These are phyloP conservation scores for Berkeleyomyces basicola DNA, from an alignment of 2,329 filamentous ascomycete genomes.

Conservation along the genomic window DNA sequence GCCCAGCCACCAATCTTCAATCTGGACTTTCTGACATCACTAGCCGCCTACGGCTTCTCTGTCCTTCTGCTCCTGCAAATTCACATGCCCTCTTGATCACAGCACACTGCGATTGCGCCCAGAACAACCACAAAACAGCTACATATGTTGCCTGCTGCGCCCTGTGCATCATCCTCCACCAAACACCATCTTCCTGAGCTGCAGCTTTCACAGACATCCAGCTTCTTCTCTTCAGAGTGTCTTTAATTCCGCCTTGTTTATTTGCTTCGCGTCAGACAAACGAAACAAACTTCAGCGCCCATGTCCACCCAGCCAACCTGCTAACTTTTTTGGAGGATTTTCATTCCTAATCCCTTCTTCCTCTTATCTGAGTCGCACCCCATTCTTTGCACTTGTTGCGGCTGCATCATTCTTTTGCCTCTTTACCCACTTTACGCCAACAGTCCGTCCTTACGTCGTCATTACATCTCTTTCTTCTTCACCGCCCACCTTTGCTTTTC, in stretches of 20 bases:
- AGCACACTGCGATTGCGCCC: neutral
- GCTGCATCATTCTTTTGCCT: neutral
- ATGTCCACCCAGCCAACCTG: neutral
- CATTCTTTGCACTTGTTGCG: neutral
- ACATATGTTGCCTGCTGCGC: neutral
- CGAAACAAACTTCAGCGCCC: neutral
- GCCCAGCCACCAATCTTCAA: neutral
- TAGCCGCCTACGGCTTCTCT: neutral
- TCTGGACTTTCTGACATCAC: constrained; percentile 2
- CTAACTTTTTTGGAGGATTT: neutral
- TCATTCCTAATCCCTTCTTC: neutral
- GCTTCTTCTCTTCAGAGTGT: neutral
- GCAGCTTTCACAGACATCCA: neutral
- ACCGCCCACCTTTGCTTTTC: constrained; percentile 1
- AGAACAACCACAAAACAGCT: neutral
- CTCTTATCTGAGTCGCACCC: neutral
- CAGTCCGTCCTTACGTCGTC: neutral
- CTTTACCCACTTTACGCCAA: neutral
- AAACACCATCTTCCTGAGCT: neutral
- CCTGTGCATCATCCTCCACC: neutral
- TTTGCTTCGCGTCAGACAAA: neutral
- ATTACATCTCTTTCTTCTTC: neutral
- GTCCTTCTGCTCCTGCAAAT: neutral
- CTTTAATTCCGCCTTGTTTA: neutral
- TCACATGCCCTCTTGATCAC: neutral